Conservation (phyloP, 1,284 basidiomycete species). For the Boletellus deceptivus region DNA sequence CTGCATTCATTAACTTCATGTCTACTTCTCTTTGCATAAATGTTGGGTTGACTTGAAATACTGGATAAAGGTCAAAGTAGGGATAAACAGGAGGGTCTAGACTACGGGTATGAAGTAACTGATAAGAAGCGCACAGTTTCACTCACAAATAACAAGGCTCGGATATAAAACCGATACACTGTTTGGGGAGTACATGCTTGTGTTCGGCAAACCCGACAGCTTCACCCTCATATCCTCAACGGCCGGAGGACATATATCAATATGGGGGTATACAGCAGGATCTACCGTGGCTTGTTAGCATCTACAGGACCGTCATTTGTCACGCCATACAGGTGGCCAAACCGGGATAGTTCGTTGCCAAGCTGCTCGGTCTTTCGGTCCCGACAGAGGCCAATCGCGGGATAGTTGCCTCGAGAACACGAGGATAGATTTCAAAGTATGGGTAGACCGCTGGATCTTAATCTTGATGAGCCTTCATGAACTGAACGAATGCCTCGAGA, state of each 20-base stretch:
- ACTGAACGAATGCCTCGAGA: background rate
- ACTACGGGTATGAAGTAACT: background rate
- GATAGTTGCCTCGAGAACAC: conserved; percentile 1
- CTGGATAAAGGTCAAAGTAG: conserved; percentile 31
- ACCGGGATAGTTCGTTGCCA: conserved; percentile 11
- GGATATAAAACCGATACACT: conserved; percentile 15
- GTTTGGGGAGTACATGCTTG: background rate
- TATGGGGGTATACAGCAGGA: conserved; percentile 43
- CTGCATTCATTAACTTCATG: conserved; percentile 5
- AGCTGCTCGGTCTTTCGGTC: background rate
- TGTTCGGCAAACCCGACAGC: background rate
- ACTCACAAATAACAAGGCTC: conserved; percentile 25
- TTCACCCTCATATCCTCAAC: background rate
- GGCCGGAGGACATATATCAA: conserved; percentile 43
- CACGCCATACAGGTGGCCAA: conserved; percentile 27
- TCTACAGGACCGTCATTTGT: background rate
- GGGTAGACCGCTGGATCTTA: conserved; percentile 33
- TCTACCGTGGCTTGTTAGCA: conserved; percentile 32
- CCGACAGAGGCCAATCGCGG: conserved; percentile 2
- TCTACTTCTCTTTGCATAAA: background rate
- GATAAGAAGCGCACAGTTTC: background rate
- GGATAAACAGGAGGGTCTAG: conserved; percentile 32
- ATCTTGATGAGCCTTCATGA: conserved; percentile 3
- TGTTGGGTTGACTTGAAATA: conserved; percentile 7
- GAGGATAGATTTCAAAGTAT: conserved; percentile 30